Percentiles rank a stretch among this genome's conserved stretches.
Evolutionary conservation across 108 stramenopile species (phyloP).

Genomic region (Stephanodiscus minutulus): DNA sequence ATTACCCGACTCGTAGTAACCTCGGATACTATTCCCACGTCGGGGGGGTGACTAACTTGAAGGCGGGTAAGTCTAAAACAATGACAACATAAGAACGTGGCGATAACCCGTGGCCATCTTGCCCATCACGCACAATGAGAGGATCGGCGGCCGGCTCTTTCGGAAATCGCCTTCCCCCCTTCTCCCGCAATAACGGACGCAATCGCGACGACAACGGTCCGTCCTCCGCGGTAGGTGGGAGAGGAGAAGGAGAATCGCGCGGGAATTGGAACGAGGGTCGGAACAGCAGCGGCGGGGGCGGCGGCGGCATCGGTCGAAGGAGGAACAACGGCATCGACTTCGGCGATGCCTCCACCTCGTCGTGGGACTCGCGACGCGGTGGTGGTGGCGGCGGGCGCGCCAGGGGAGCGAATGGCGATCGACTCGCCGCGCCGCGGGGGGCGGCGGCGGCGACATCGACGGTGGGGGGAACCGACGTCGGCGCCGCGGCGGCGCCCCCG

Average conservation of each 20-base stretch:
- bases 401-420: background rate
- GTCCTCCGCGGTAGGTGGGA: background rate
- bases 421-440: background rate
- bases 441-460: too few relatives aligned
- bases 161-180: background rate
- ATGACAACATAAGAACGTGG: too few relatives aligned
- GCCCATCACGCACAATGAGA: background rate
- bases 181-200: background rate
- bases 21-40: too few relatives aligned
- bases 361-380: slow-evolving; percentile 12
- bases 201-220: background rate
- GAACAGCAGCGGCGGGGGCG: slow-evolving; percentile 9
- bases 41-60: too few relatives aligned
- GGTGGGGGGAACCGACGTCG: background rate
- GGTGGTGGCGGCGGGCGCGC: slow-evolving; percentile 4
- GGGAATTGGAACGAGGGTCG: background rate
- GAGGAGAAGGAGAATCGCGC: slow-evolving; percentile 6
- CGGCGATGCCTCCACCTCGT: background rate
- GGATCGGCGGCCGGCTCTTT: background rate
- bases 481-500: slow-evolving; percentile 17
- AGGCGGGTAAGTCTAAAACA: too few relatives aligned
- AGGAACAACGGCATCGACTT: background rate
- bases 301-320: background rate
- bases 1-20: too few relatives aligned
- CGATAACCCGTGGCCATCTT: too few relatives aligned